Percentiles rank a stretch among this genome's conserved stretches.
phyloP scores from a whole-genome alignment of 1,284 basidiomycete genomes.

The Inonotus hispidus region DNA sequence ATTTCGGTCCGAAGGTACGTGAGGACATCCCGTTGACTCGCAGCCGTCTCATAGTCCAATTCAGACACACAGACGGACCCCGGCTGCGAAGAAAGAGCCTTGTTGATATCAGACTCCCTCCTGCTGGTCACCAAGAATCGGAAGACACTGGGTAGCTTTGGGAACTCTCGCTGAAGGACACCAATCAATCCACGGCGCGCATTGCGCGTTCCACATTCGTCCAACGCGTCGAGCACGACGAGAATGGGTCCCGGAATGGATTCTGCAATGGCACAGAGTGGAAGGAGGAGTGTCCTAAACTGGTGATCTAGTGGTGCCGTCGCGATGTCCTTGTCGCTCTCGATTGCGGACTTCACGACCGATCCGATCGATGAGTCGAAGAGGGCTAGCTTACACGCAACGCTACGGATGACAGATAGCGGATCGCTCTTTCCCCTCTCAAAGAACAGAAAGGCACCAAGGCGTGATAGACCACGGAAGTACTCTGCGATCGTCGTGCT shows the following conservation, averaged over 20 bases:
- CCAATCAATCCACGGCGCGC: background rate
- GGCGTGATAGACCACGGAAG: conserved; percentile 16
- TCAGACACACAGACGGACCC: background rate
- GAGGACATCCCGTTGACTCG: background rate
- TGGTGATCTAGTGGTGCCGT: background rate
- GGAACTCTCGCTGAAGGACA: background rate
- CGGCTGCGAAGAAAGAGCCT: background rate
- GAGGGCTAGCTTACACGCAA: background rate
- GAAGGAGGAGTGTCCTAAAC: background rate
- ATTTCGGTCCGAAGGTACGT: background rate
- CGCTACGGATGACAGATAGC: background rate
- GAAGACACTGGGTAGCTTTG: background rate
- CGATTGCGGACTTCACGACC: background rate
- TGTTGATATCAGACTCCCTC: background rate
- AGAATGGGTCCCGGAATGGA: background rate
- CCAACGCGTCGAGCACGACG: conserved; percentile 4
- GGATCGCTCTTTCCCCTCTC: conserved; percentile 10
- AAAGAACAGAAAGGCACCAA: conserved; percentile 30
- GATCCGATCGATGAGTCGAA: background rate
- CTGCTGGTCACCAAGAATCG: background rate
- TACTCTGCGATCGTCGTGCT: conserved; percentile 21
- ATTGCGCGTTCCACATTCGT: background rate
- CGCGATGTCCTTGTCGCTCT: background rate
- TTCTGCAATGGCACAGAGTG: background rate
- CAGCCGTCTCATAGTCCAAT: background rate